Conservation (phyloP, 805 yeast genomes). For the Cyberlindnera meyerae region DNA sequence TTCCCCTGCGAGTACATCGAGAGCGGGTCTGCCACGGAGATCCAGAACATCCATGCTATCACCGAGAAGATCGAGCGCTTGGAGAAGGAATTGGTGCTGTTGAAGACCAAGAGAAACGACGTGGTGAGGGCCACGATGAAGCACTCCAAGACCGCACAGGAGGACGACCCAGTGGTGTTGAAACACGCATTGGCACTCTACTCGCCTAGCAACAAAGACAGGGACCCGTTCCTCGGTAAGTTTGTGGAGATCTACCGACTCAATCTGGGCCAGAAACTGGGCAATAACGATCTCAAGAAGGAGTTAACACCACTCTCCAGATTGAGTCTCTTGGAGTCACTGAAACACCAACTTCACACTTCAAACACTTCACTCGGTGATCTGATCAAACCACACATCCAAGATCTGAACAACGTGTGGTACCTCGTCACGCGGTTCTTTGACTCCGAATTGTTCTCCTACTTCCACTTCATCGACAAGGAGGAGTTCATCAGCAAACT, state of each 20-base stretch:
- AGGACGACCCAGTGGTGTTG: slow-evolving; percentile 7
- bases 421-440: slow-evolving; percentile 7
- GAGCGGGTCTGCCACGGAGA: slow-evolving; percentile 3
- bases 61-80: slow-evolving; percentile 11
- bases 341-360: no score
- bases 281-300: slow-evolving; percentile 4
- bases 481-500: slow-evolving; percentile 5
- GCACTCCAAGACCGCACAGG: slow-evolving; percentile 1
- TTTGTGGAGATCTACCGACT: slow-evolving; percentile 5
- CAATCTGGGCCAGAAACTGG: neutral
- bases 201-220: slow-evolving; percentile 5
- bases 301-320: no score
- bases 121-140: slow-evolving; percentile 3
- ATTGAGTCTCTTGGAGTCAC: no score
- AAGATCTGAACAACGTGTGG: slow-evolving; percentile 9
- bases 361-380: neutral
- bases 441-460: slow-evolving; percentile 5
- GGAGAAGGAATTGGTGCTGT: slow-evolving; percentile 10
- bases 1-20: slow-evolving; percentile 8
- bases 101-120: slow-evolving; percentile 6
- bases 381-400: slow-evolving; percentile 5
- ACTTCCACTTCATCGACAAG: slow-evolving; percentile 10
- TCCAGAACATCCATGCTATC: slow-evolving; percentile 9
- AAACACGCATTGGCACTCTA: slow-evolving; percentile 9
- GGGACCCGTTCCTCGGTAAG: slow-evolving; percentile 6